These are phyloP conservation scores for Geotrichum restrictum DNA, from an alignment of 1,139 yeast species.

Conservation along the genomic window DNA sequence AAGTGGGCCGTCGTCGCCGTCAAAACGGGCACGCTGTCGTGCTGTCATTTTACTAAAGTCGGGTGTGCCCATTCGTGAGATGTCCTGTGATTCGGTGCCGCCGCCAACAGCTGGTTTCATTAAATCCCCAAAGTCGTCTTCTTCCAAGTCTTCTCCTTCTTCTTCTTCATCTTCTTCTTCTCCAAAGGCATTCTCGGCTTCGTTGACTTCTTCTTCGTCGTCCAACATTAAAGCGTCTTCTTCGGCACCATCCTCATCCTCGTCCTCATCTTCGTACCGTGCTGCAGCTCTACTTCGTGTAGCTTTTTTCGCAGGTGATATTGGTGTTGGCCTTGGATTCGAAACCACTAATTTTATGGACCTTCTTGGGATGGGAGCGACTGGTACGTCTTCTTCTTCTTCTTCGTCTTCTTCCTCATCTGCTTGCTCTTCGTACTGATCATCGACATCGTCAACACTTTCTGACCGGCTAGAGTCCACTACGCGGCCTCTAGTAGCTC, in stretches of 20 bases:
- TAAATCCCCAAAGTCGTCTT: constrained; percentile 27
- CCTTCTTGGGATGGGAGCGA: constrained; percentile 14
- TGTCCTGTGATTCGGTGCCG: constrained; percentile 23
- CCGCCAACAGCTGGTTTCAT: constrained; percentile 19
- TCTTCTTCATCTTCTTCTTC: constrained; percentile 22
- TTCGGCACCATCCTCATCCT: constrained; percentile 26
- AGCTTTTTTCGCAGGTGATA: constrained; percentile 13
- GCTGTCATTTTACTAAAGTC: constrained; percentile 40
- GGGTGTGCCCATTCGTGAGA: constrained; percentile 36
- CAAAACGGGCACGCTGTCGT: constrained; percentile 41
- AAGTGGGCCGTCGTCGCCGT: constrained; percentile 28
- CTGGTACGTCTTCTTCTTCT: constrained; percentile 19
- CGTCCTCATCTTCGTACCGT: constrained; percentile 24
- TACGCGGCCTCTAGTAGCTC: constrained; percentile 1
- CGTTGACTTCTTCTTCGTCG: constrained; percentile 29
- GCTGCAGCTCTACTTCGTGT: constrained; percentile 23
- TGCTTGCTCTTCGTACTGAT: constrained; percentile 15
- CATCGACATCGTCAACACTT: constrained; percentile 21
- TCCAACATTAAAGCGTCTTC: constrained; percentile 22
- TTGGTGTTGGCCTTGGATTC: constrained; percentile 9
- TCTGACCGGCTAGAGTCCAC: constrained; percentile 17
- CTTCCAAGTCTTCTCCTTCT: constrained; percentile 27
- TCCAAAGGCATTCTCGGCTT: constrained; percentile 21
- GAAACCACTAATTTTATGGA: constrained; percentile 18
- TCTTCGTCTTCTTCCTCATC: constrained; percentile 25